Conservation (phyloP, 352 stramenopile genomes). For the Globisporangium uncinulatum region DNA sequence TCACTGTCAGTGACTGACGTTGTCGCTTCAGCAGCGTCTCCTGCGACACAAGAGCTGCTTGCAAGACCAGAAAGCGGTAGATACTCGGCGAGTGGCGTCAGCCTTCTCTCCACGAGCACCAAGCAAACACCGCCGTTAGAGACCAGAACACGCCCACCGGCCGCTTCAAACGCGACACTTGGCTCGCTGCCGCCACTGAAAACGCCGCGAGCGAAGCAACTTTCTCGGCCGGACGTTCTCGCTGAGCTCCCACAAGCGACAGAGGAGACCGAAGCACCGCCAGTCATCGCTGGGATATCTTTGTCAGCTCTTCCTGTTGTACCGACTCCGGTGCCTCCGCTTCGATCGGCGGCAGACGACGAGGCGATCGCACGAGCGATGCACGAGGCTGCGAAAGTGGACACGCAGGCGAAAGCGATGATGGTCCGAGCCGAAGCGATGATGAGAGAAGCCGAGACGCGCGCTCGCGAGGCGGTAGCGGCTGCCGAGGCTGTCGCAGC, state of each 20-base stretch:
- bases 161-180: background rate
- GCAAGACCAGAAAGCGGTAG: background rate
- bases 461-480: conserved; percentile 22
- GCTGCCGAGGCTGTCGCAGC: background rate
- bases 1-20: background rate
- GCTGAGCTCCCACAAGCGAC: conserved; percentile 5
- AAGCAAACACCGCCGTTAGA: background rate
- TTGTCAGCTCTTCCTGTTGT: background rate
- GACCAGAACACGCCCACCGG: background rate
- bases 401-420: conserved; percentile 67
- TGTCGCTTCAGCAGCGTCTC: background rate
- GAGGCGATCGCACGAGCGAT: conserved; percentile 35
- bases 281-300: background rate
- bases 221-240: conserved; percentile 9
- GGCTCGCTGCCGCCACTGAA: conserved; percentile 10
- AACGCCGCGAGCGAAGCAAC: conserved; percentile 8
- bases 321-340: background rate
- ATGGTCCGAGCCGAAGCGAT: conserved; percentile 64
- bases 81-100: background rate
- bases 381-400: conserved; percentile 41
- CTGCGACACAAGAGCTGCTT: too few species aligned
- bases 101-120: too few species aligned
- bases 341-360: background rate
- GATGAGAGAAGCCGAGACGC: conserved; percentile 47
- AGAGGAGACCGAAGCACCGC: background rate